Conservation (phyloP, 2,329 filamentous ascomycete species). For the Apiospora sp. region DNA sequence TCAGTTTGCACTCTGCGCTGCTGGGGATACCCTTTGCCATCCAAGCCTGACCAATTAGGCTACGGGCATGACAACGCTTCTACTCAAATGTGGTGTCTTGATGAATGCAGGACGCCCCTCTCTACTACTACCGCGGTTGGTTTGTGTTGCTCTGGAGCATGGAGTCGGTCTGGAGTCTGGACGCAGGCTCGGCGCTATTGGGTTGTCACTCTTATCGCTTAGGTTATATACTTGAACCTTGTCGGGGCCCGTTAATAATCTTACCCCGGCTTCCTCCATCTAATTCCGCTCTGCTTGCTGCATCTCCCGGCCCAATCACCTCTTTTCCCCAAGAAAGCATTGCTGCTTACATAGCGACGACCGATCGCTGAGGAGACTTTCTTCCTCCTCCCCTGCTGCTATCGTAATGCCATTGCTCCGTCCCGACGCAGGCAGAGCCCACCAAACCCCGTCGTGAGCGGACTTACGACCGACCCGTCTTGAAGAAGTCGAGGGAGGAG, state of each 20-base stretch:
- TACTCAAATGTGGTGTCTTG: no score
- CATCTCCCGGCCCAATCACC: no score
- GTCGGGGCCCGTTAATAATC: neutral
- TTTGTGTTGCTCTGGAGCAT: no score
- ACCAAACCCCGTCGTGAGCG: neutral
- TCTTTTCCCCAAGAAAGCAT: no score
- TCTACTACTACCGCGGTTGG: neutral
- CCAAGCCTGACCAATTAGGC: neutral
- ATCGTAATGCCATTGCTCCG: no score
- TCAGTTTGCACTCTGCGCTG: no score
- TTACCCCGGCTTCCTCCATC: constrained; percentile 1
- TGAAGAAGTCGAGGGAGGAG: neutral
- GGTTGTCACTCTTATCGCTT: no score
- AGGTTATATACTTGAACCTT: no score
- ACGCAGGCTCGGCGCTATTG: no score
- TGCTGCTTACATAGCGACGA: no score
- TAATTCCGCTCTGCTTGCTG: neutral
- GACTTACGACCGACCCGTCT: neutral
- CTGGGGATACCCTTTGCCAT: neutral
- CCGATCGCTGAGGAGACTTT: neutral
- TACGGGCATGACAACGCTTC: neutral
- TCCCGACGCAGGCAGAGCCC: neutral
- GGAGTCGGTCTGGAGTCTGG: no score
- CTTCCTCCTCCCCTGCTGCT: neutral
- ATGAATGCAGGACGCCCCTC: neutral